Evolutionary conservation across 768 basidiomycete genomes (phyloP), one percentile per base, ranked within the genome.

Genomic region (Galerina marginata): DNA sequence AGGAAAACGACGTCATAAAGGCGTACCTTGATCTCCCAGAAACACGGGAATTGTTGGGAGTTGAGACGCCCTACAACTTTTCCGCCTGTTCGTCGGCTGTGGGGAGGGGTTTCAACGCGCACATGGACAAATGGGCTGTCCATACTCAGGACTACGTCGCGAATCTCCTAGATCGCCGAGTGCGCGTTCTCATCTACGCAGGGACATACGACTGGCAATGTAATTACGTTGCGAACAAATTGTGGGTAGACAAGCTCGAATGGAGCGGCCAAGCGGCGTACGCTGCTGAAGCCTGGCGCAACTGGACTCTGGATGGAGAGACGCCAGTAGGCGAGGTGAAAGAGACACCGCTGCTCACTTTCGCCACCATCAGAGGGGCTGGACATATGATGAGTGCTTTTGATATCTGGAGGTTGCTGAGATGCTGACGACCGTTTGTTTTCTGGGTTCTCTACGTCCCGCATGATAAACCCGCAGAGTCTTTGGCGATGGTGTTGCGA

Each of bases 171-270:
- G 91, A 94, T 59, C 83, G 91, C n/a, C 89, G 88, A 0, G 74
- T 95, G 16, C 84, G 87, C 5, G 76, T 92, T 38, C 80, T 94
- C 43, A 86, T 90, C 48, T 92, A 92, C 63, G 87, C 87, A 0
- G 90, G 90, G 16, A 88, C 85, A 45, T 88, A 87, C 63, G 89
- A 91, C 67, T 91, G 89, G 88, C 88, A 88, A 61, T 92, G 90
- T 69, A 91, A 92, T 69, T 90, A 86, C 85, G 74, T 91, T 29
- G 87, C 88, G 14, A 94, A 93, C 73, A 85, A 85, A 67, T 77
- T 85, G 43, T 93, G 92, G 92, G 84, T 88, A 6, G 83, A 91
- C 51, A 77, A 82, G 60, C 77, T 95, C 52, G 83, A 88, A 54
- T 93, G 93, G 93, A 83, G 82, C 47, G 89, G 89, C 2, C 73